These are phyloP conservation scores for Isoetes taiwanensis DNA, from an alignment of 75 land plant genomes.

Conservation along the genomic window DNA sequence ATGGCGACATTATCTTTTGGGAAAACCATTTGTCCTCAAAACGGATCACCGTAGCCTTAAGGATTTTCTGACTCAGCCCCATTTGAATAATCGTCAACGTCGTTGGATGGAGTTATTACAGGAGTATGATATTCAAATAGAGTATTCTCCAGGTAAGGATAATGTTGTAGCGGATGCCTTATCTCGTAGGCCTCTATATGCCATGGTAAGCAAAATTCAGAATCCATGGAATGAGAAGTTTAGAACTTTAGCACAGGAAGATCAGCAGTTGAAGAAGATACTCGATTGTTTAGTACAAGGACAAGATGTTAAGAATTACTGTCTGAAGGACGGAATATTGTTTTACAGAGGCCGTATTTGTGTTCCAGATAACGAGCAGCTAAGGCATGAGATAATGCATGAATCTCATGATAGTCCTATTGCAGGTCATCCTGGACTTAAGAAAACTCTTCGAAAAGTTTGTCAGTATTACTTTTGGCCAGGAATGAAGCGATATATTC, in stretches of 20 bases:
- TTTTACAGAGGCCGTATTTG: constrained; percentile 12
- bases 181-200: not conserved
- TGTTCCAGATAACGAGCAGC: constrained; percentile 7
- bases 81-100: constrained; percentile 9
- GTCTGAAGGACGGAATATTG: constrained; percentile 9
- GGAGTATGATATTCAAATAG: not conserved
- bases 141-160: constrained; percentile 8
- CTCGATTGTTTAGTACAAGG: not conserved
- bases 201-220: not conserved
- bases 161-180: constrained; percentile 20
- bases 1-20: constrained; percentile 16
- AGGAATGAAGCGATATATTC: constrained; percentile 3
- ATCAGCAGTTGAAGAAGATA: not conserved
- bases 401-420: constrained; percentile 13
- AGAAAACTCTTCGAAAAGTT: constrained; percentile 3
- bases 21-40: constrained; percentile 9
- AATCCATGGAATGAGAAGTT: constrained; percentile 8
- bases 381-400: constrained; percentile 1
- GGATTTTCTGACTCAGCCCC: not conserved
- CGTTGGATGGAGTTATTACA: constrained; percentile 14
- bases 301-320: not conserved
- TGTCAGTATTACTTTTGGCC: constrained; percentile 18
- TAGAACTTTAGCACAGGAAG: not conserved
- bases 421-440: constrained; percentile 11
- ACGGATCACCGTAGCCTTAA: constrained; percentile 5